phyloP scores from a whole-genome alignment of 768 basidiomycete species.

The Leccinum incarnatum region DNA sequence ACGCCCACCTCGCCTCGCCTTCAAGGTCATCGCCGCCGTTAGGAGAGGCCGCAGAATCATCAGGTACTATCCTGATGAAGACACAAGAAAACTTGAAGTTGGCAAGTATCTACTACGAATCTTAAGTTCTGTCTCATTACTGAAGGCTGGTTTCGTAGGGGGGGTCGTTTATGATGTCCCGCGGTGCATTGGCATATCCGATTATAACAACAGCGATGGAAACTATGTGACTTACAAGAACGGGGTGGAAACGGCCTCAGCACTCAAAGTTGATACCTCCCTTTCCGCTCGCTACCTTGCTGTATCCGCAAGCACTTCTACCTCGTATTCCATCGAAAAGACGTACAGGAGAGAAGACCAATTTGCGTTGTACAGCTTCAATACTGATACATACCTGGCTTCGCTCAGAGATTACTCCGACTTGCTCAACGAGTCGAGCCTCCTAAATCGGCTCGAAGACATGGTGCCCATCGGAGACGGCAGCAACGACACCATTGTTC shows the following conservation, averaged over 20 bases:
- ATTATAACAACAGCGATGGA: constrained; percentile 1
- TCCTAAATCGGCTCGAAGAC: neutral
- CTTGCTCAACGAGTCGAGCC: constrained; percentile 1
- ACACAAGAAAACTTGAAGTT: neutral
- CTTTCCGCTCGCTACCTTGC: constrained; percentile 9
- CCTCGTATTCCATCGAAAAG: constrained; percentile 12
- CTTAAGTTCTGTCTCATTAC: neutral
- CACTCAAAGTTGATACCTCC: neutral
- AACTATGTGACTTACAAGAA: constrained; percentile 4
- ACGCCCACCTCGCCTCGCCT: neutral
- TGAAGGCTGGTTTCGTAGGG: neutral
- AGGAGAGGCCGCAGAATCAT: neutral
- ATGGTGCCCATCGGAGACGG: constrained; percentile 2
- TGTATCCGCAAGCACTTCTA: constrained; percentile 12
- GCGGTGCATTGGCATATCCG: neutral
- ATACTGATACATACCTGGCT: constrained; percentile 11
- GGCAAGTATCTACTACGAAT: neutral
- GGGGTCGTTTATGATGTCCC: constrained; percentile 2
- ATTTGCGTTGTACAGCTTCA: constrained; percentile 19
- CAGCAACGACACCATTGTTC: neutral
- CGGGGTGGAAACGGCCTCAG: neutral
- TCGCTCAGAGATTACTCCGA: constrained; percentile 7
- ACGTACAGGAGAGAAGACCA: constrained; percentile 11
- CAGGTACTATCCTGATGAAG: neutral
- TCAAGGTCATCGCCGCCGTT: neutral